Evolutionary conservation across 1,284 basidiomycete species (phyloP), one percentile per base, ranked within the genome.

Genomic region (Golubevia pallescens): DNA sequence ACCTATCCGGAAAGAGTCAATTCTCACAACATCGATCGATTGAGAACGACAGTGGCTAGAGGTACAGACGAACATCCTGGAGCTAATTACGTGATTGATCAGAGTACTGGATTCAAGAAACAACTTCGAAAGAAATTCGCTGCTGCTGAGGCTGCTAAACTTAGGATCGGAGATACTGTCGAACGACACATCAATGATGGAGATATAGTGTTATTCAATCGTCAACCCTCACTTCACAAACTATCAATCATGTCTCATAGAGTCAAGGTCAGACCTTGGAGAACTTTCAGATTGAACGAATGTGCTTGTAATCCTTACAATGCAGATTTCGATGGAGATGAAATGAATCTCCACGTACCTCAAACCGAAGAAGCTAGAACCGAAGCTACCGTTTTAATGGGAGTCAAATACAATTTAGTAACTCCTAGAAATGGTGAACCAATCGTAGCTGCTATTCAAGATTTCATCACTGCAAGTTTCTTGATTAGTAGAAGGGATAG

Each of bases 281-380:
- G 96, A 74, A 95, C 97, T 0, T 97, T 99, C 88, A 90, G 97
- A 58, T 88, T 99, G 66, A 99, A 99, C 85, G 97, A 99, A 86
- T 99, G 97, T 90, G 97, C 97, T 7, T 99, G 97, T 87, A 96
- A 94, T 61, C 97, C 97, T 1, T 99, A 99, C 88, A 98, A 98
- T 84, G 97, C 97, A 63, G 97, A 99, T 88, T 99, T 99, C 80
- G 97, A 99, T 85, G 97, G 97, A 71, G 97, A 99, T 86, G 97
- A 99, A 87, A 99, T 99, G 97, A 99, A 99, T 87, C 89, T 99
- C 75, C 84, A 99, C 86, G 94, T 99, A 1, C 97, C 97, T 0
- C 97, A 99, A 86, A 99, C 97, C 0, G 97, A 99, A 86, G 97
- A 99, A 87, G 95, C 97, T 1, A 90, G 97, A 61, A 97, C 96